phyloP scores from a whole-genome alignment of 2,329 filamentous ascomycete species.

The Xylaria sp. region DNA sequence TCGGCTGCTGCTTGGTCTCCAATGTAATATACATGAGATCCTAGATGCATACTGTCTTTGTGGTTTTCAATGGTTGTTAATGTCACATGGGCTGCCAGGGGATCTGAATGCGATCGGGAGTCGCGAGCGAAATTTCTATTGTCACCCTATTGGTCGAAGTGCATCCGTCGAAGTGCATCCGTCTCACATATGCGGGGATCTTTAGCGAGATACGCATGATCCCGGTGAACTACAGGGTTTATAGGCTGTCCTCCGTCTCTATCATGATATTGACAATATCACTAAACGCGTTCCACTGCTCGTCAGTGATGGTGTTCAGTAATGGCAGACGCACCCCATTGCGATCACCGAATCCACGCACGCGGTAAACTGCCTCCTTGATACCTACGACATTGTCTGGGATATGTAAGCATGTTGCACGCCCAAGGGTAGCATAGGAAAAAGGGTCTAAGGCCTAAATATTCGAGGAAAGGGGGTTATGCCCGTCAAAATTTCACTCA shows the following conservation, averaged over 20 bases:
- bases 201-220: constrained; percentile 24
- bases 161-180: constrained; percentile 13
- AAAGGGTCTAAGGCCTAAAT: neutral
- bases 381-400: constrained; percentile 28
- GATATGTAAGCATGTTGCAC: constrained; percentile 12
- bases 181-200: constrained; percentile 23
- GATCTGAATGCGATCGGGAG: constrained; percentile 17
- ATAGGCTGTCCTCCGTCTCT: constrained; percentile 28
- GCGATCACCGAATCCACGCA: constrained; percentile 26
- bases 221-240: constrained; percentile 17
- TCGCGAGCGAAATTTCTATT: constrained; percentile 22
- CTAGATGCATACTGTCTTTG: constrained; percentile 14
- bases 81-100: constrained; percentile 22
- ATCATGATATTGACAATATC: constrained; percentile 27
- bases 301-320: constrained; percentile 27
- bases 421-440: neutral
- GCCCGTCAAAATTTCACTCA: constrained; percentile 10
- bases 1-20: neutral
- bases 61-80: constrained; percentile 12
- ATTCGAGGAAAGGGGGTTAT: neutral
- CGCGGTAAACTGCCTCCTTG: constrained; percentile 26
- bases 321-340: constrained; percentile 26
- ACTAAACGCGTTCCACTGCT: constrained; percentile 22
- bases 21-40: constrained; percentile 15
- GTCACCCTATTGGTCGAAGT: constrained; percentile 23